Evolutionary conservation across 1,284 basidiomycete species (phyloP).

Genomic region (Termitomyces sp.): DNA sequence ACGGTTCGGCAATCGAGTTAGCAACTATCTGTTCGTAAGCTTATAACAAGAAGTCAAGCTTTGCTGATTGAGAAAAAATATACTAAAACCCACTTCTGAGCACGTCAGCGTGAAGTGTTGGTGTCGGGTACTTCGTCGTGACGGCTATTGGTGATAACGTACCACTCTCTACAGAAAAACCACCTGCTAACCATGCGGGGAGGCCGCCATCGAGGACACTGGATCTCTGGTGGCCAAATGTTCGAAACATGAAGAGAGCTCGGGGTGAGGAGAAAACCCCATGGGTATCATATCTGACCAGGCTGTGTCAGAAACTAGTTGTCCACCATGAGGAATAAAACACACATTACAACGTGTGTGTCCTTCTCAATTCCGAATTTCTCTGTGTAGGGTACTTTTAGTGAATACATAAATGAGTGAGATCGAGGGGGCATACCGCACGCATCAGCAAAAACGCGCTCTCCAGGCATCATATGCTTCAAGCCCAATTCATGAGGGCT

Average conservation of each 20-base stretch:
- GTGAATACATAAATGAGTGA: not conserved
- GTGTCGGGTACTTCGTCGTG: constrained; percentile 48
- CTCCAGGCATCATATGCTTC: constrained; percentile 90
- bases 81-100: constrained; percentile 54
- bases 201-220: constrained; percentile 88
- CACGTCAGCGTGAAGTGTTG: constrained; percentile 42
- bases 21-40: constrained; percentile 81
- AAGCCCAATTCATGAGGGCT: constrained; percentile 68
- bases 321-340: constrained; percentile 9
- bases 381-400: constrained; percentile 35
- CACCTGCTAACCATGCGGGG: constrained; percentile 77
- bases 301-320: constrained; percentile 10
- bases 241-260: constrained; percentile 87
- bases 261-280: constrained; percentile 89
- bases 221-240: constrained; percentile 81
- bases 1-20: constrained; percentile 51
- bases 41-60: constrained; percentile 26
- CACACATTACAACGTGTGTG: constrained; percentile 80
- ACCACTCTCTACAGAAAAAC: constrained; percentile 57
- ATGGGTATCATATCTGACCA: constrained; percentile 73
- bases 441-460: constrained; percentile 69
- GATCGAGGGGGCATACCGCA: constrained; percentile 53
- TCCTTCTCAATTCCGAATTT: constrained; percentile 69
- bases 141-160: constrained; percentile 25
- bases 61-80: constrained; percentile 14